Evolutionary conservation across 2,329 filamentous ascomycete genomes (phyloP), one percentile per base, ranked within the genome.

Genomic region (Clathrospora elynae): DNA sequence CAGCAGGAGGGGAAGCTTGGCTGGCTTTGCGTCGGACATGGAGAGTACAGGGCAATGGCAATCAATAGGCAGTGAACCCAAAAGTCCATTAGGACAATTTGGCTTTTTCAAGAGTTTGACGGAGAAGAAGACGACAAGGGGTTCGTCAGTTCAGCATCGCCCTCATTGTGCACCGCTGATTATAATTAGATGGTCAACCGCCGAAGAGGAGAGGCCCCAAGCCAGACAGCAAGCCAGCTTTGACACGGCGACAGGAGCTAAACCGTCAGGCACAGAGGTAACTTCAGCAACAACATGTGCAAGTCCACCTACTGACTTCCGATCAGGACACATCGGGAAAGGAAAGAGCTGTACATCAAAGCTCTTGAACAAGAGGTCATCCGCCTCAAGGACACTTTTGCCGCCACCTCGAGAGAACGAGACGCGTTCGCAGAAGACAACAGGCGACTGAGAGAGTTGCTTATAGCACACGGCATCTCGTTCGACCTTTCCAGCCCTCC

Each of bases 181-280:
- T 17, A 34, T 32, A 17, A 19, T 28, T 29, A 86, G 91, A 96
- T 76, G 91, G 90, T 31, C 86, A 93, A 63, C 79, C 87, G 6
- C 84, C 89, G 2, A 99, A 97, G 74, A 84, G 89, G 55, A 84
- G 93, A 70, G 93, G 93, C 1, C 93, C 93, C 0, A 97, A 97
- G 69, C 93, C 93, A 13, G 93, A 97, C 70, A 95, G 88, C 75
- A 96, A 95, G 67, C 93, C 93, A 12, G 92, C 93, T 30, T 75
- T 96, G 61, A 97, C 92, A 13, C 81, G 92, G 50, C 83, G 92
- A 53, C 93, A 97, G 67, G 92, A 97, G 71, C 76, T 97, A 49
- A 97, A 97, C 67, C 83, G 93, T 52, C 92, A 97, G 74, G 93
- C 93, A 19, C 93, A 97, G 72, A 86, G 91, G 91, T 95, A 82